Conservation (phyloP, 192 early-diverging fungal species). For the Coemansia sp. region DNA sequence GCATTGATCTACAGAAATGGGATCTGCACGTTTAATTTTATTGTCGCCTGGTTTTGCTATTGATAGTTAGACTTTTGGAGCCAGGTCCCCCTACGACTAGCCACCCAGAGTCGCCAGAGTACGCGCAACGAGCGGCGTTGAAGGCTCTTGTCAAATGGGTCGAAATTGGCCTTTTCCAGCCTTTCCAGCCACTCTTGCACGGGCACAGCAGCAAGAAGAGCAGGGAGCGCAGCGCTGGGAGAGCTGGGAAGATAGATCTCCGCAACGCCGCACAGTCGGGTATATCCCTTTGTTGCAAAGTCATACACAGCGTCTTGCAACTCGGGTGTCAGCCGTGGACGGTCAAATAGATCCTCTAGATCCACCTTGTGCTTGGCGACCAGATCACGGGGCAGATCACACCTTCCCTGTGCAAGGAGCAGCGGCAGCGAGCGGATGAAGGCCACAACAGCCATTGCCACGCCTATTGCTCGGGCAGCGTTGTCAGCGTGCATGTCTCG, state of each 20-base stretch:
- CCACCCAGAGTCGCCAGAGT: conserved; percentile 45
- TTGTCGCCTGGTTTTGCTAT: conserved; percentile 1
- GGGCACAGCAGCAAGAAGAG: conserved; percentile 71
- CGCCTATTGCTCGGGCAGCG: conserved; percentile 85
- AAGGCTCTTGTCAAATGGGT: conserved; percentile 74
- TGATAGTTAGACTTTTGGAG: conserved; percentile 22
- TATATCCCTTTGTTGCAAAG: conserved; percentile 73
- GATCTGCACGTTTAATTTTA: not conserved
- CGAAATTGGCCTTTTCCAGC: conserved; percentile 78
- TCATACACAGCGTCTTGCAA: conserved; percentile 84
- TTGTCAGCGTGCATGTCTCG: conserved; percentile 83
- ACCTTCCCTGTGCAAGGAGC: conserved; percentile 66
- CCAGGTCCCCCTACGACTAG: conserved; percentile 45
- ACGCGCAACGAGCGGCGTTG: conserved; percentile 53
- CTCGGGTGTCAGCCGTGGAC: conserved; percentile 54
- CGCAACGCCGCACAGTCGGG: conserved; percentile 75
- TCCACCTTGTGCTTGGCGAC: conserved; percentile 77
- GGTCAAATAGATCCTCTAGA: conserved; percentile 70
- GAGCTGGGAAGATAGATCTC: conserved; percentile 60
- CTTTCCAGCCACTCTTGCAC: conserved; percentile 70
- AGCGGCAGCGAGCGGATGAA: conserved; percentile 70
- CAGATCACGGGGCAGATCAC: conserved; percentile 76
- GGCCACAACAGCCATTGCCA: conserved; percentile 81
- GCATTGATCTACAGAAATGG: not conserved
- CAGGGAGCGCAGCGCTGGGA: conserved; percentile 68